These are phyloP conservation scores for Botrytis galanthina DNA, from an alignment of 2,329 filamentous ascomycete genomes.

Conservation along the genomic window DNA sequence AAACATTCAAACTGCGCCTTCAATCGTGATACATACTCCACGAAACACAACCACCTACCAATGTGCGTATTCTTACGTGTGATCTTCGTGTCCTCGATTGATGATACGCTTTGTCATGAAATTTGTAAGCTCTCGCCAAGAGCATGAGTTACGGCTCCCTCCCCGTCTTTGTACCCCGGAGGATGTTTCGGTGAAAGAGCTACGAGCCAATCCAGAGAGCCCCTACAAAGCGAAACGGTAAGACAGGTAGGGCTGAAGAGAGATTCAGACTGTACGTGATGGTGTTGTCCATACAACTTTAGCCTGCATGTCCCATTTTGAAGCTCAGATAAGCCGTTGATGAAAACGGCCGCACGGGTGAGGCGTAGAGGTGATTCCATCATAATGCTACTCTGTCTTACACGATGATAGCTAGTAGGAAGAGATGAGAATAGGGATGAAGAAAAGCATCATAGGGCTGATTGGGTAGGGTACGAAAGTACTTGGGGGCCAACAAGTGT, in stretches of 20 bases:
- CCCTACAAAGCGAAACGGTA: neutral
- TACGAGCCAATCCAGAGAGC: neutral
- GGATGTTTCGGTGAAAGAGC: neutral
- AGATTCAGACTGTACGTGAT: neutral
- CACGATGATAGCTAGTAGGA: neutral
- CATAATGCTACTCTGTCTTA: neutral
- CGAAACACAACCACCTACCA: neutral
- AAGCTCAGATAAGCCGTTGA: neutral
- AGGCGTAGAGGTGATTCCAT: neutral
- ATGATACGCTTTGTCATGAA: neutral
- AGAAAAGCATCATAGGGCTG: neutral
- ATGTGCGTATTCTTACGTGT: neutral
- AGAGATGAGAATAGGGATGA: neutral
- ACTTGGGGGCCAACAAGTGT: neutral
- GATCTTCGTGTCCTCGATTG: neutral
- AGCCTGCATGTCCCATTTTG: neutral
- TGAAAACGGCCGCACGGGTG: neutral
- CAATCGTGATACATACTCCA: neutral
- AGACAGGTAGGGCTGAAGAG: neutral
- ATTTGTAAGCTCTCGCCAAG: neutral
- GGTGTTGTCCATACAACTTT: neutral
- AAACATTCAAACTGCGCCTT: neutral
- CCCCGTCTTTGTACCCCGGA: neutral
- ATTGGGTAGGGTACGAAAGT: constrained; percentile 12
- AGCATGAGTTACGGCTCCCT: neutral